These are phyloP conservation scores for Xylariaceae sp. DNA, from an alignment of 2,329 filamentous ascomycete species.

Conservation along the genomic window DNA sequence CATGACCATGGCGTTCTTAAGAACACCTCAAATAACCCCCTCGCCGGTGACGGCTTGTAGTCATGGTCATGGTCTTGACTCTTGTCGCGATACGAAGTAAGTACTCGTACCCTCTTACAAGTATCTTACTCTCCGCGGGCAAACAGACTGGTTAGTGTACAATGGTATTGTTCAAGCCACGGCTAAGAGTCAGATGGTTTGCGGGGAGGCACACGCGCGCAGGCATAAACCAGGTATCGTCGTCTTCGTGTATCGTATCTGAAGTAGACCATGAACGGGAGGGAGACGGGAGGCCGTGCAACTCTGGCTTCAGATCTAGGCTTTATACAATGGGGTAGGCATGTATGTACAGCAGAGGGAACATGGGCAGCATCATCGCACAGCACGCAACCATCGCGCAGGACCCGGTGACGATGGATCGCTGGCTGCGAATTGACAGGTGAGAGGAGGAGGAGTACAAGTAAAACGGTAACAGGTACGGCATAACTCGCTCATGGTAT, in stretches of 20 bases:
- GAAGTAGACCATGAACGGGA: constrained; percentile 3
- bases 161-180: not conserved
- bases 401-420: not conserved
- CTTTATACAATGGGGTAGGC: not conserved
- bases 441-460: not conserved
- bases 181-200: not conserved
- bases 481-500: no score
- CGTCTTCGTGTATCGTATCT: not conserved
- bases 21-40: not conserved
- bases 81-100: no score
- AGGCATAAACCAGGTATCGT: not conserved
- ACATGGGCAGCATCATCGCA: not conserved
- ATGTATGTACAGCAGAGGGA: not conserved
- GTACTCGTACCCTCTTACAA: no score
- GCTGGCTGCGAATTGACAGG: not conserved
- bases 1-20: not conserved
- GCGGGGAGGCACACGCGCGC: not conserved
- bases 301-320: constrained; percentile 14
- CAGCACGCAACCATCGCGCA: not conserved
- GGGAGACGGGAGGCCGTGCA: constrained; percentile 21
- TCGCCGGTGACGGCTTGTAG: no score
- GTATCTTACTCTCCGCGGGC: no score
- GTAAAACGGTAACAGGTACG: no score
- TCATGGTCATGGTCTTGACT: no score
- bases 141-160: not conserved